A percentile compares a stretch with the other conserved stretches of the same genome.
phyloP scores from a whole-genome alignment of 1,139 yeast species.

The Komagataea norvegica region DNA sequence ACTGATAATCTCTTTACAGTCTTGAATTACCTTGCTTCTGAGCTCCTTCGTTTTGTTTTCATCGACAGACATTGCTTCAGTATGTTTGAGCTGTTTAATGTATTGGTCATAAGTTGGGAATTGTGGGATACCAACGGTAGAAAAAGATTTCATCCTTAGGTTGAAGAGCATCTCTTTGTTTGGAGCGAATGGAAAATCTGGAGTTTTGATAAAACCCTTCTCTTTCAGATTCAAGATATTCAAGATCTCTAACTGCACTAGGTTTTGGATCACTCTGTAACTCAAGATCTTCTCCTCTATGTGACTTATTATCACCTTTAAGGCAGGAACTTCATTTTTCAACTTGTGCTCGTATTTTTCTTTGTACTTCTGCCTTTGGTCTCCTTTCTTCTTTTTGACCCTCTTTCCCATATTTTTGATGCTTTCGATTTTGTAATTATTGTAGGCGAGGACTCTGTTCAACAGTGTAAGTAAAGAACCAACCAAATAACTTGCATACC shows the following conservation, averaged over 20 bases:
- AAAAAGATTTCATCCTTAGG: conserved; percentile 76
- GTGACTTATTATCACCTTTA: conserved; percentile 21
- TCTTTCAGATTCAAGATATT: conserved; percentile 38
- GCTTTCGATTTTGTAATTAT: conserved; percentile 37
- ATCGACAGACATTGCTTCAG: background rate
- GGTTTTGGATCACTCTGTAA: conserved; percentile 33
- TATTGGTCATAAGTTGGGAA: conserved; percentile 41
- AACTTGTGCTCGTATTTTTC: conserved; percentile 25
- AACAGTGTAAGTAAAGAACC: conserved; percentile 47
- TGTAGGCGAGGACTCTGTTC: conserved; percentile 42
- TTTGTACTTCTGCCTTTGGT: conserved; percentile 30
- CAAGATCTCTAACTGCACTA: conserved; percentile 37
- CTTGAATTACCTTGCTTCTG: conserved; percentile 4
- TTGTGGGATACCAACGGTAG: conserved; percentile 77
- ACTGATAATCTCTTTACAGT: conserved; percentile 1
- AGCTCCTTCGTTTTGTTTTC: conserved; percentile 1
- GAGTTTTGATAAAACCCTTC: conserved; percentile 34
- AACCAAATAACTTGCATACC: conserved; percentile 57
- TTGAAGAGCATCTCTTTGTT: conserved; percentile 50
- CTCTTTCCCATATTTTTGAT: conserved; percentile 36
- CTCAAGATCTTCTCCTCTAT: conserved; percentile 33
- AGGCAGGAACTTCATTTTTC: conserved; percentile 25
- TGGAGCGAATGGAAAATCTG: conserved; percentile 36
- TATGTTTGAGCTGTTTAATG: conserved; percentile 8
- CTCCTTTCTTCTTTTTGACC: conserved; percentile 43